phyloP scores from a whole-genome alignment of 139 green algal genomes.

The Coelastrella sp. region DNA sequence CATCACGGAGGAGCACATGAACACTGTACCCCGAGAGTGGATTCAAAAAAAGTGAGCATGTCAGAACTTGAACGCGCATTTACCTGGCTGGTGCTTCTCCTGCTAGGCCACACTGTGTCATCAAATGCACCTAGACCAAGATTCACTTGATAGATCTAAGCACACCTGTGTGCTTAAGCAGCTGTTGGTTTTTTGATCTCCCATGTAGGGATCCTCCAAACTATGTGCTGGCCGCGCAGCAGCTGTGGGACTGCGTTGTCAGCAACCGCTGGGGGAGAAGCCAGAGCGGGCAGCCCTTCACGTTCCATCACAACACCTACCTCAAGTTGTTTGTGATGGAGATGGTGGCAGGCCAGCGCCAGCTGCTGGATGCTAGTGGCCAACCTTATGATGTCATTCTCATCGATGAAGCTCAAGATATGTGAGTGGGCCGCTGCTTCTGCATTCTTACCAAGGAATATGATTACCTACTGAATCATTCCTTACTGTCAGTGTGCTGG shows the following conservation, averaged over 20 bases:
- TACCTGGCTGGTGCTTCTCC: no score
- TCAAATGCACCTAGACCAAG: no score
- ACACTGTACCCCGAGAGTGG: no score
- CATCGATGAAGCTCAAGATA: constrained; percentile 40
- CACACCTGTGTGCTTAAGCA: no score
- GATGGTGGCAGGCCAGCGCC: background rate
- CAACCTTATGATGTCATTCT: constrained; percentile 31
- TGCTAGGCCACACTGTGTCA: no score
- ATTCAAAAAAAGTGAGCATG: no score
- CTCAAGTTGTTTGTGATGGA: background rate
- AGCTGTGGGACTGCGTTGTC: background rate
- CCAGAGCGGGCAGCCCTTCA: background rate
- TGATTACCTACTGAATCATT: no score
- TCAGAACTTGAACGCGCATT: no score
- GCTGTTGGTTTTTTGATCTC: background rate
- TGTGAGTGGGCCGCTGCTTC: background rate
- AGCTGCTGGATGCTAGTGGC: background rate
- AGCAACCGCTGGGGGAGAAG: background rate
- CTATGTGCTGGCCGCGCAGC: background rate
- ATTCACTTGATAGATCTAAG: no score
- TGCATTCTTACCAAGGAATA: no score
- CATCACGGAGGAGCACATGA: no score
- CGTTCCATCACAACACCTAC: constrained; percentile 6
- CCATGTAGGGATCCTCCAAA: background rate
- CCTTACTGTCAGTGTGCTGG: no score